A percentile compares a stretch with the other conserved stretches of the same genome.
phyloP scores from a whole-genome alignment of 495 filamentous ascomycete species.

The Penicillium pancosmium region DNA sequence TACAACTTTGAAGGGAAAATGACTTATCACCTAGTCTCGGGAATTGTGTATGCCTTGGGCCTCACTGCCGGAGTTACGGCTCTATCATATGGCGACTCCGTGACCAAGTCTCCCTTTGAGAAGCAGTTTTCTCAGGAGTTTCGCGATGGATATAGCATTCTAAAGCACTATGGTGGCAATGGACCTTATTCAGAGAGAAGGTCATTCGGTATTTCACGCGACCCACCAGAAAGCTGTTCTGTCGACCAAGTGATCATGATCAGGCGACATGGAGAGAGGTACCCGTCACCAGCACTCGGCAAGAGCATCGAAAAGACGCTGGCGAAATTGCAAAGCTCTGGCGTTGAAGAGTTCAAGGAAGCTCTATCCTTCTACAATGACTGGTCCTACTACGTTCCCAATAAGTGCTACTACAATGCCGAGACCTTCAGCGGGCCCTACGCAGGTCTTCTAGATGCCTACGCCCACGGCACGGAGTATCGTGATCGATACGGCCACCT shows the following conservation, averaged over 20 bases:
- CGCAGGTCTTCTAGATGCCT: constrained; percentile 50
- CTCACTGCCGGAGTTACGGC: constrained; percentile 6
- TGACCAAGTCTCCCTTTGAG: neutral
- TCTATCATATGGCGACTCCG: constrained; percentile 4
- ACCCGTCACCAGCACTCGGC: constrained; percentile 37
- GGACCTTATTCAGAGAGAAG: constrained; percentile 25
- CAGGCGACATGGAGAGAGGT: constrained; percentile 54
- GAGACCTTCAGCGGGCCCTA: constrained; percentile 51
- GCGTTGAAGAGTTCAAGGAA: constrained; percentile 32
- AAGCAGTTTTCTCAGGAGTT: constrained; percentile 23
- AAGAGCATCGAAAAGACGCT: constrained; percentile 17
- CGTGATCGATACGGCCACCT: constrained; percentile 48
- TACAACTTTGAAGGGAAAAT: too few species aligned
- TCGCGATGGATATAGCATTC: constrained; percentile 18
- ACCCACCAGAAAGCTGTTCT: constrained; percentile 24
- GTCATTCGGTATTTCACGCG: constrained; percentile 23
- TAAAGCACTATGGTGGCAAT: constrained; percentile 22
- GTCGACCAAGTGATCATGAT: constrained; percentile 36
- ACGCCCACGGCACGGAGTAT: constrained; percentile 42
- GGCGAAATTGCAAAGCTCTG: constrained; percentile 21
- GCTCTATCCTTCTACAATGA: constrained; percentile 51
- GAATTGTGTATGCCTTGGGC: neutral
- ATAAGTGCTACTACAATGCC: constrained; percentile 27
- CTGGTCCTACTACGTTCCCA: constrained; percentile 54
- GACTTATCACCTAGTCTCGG: neutral